Base-by-base conservation (phyloP, 2,329 filamentous ascomycete species). In the Calonectria pseudoturangicola region DNA sequence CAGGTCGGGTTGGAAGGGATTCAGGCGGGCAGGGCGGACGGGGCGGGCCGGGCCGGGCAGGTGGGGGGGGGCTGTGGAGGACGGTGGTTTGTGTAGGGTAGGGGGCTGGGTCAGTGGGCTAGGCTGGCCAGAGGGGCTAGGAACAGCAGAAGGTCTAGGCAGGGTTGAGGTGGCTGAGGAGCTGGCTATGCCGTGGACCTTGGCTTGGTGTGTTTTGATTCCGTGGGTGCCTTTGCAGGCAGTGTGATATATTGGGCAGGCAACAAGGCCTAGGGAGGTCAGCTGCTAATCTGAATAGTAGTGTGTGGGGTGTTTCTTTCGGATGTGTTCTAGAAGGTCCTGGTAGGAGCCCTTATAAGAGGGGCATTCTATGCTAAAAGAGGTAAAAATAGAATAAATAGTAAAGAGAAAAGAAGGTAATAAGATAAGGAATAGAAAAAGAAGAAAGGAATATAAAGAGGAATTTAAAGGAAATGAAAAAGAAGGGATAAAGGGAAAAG, bases 191-290 rank as follows among this genome's bases (percentile, higher is more conserved):
- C 18, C 4, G n/a, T 58, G 16, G 30, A 58, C 30, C 51, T 36
- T 58, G 13, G 30, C 39, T 39, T 58, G 16, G 16, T 58, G 30
- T 30, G 7, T 36, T 36, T 36, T 58, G 12, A 58, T 39, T 30
- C 30, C 5, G n/a, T 58, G 30, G 51, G 30, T 12, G 8, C 51
- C 30, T 58, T 58, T 58, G 30, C 30, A 58, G 21, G 51, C 51
- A 13, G 33, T 60, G 21, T 8, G 10, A 43, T 18, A 60, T 1
- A 10, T 60, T 27, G 56, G 56, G 56, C 36, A 60, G n/a, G n/a
- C 9, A 18, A 43, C 5, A 8, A 60, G 33, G 56, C 33, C 56
- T 41, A 60, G 43, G 21, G 56, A 33, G 33, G 5, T 18, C 27
- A 60, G 36, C 25, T 60, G 33, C 1, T 41, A n/a, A n/a, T 41